These are phyloP conservation scores for Wallacemonas sp. DNA, from an alignment of 208 protist species.

Conservation along the genomic window DNA sequence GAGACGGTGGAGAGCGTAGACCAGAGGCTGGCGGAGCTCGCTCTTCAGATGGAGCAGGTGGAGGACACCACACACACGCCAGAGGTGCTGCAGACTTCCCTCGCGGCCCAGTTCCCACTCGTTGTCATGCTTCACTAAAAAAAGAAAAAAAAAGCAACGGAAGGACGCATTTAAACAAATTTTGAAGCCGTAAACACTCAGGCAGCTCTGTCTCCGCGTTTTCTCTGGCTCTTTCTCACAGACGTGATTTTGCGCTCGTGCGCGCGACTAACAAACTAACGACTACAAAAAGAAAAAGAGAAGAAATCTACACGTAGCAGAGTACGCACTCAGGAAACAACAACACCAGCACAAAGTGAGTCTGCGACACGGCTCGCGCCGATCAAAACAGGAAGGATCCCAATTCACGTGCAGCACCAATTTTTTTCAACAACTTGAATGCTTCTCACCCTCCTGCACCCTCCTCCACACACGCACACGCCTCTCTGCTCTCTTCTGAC, in stretches of 20 bases:
- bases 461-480: not conserved
- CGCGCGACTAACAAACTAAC: not conserved
- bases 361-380: too few relatives aligned
- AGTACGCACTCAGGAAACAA: too few relatives aligned
- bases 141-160: not conserved
- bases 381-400: too few relatives aligned
- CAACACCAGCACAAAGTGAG: too few relatives aligned
- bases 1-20: slow-evolving; percentile 5
- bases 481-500: slow-evolving; percentile 1
- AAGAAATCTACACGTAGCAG: too few relatives aligned
- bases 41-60: not conserved
- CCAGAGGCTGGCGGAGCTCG: not conserved
- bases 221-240: slow-evolving; percentile 4
- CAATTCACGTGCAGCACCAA: too few relatives aligned
- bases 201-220: too few relatives aligned
- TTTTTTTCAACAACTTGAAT: too few relatives aligned
- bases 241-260: too few relatives aligned
- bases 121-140: slow-evolving; percentile 54
- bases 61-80: not conserved
- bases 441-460: too few relatives aligned
- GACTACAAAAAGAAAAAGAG: not conserved
- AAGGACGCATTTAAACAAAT: too few relatives aligned
- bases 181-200: too few relatives aligned
- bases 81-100: slow-evolving; percentile 41
- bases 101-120: slow-evolving; percentile 77